Evolutionary conservation across 169 alveolate genomes (phyloP).

Genomic region (Cryptosporidium sp.): DNA sequence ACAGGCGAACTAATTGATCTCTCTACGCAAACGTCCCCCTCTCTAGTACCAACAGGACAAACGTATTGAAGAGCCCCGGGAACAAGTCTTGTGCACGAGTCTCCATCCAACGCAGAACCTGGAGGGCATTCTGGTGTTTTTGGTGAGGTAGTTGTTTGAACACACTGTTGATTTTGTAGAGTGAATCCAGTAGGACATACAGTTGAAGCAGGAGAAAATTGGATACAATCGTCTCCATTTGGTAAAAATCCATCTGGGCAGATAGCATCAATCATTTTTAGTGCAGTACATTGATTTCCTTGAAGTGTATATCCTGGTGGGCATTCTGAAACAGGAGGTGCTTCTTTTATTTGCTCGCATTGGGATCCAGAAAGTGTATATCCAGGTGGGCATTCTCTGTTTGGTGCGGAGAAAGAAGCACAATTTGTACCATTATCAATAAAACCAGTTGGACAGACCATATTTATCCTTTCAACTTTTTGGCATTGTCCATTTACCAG

Average conservation of each 20-base stretch:
- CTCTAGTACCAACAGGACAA: constrained; percentile 64
- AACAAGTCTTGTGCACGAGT: constrained; percentile 67
- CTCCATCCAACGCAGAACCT: constrained; percentile 75
- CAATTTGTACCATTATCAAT: constrained; percentile 71
- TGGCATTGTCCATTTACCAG: constrained; percentile 73
- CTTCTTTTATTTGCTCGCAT: constrained; percentile 73
- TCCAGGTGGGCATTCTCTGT: constrained; percentile 74
- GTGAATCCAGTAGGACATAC: constrained; percentile 71
- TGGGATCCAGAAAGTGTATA: constrained; percentile 56
- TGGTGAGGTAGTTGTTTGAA: constrained; percentile 47
- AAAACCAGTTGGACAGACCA: constrained; percentile 75
- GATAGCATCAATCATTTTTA: constrained; percentile 71
- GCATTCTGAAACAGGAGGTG: constrained; percentile 67
- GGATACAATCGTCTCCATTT: constrained; percentile 74
- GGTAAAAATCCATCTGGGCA: constrained; percentile 75
- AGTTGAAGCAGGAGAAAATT: constrained; percentile 75
- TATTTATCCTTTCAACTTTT: constrained; percentile 53
- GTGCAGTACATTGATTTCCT: constrained; percentile 62
- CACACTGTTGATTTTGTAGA: constrained; percentile 66
- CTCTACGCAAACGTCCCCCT: constrained; percentile 73
- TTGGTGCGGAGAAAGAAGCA: constrained; percentile 75
- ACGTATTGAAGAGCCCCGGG: constrained; percentile 74
- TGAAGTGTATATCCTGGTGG: constrained; percentile 75
- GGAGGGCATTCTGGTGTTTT: constrained; percentile 77
- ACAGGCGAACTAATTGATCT: constrained; percentile 69